Evolutionary conservation across 1,284 basidiomycete species (phyloP), one percentile per base, ranked within the genome.

Genomic region (Trichosporon sp.): DNA sequence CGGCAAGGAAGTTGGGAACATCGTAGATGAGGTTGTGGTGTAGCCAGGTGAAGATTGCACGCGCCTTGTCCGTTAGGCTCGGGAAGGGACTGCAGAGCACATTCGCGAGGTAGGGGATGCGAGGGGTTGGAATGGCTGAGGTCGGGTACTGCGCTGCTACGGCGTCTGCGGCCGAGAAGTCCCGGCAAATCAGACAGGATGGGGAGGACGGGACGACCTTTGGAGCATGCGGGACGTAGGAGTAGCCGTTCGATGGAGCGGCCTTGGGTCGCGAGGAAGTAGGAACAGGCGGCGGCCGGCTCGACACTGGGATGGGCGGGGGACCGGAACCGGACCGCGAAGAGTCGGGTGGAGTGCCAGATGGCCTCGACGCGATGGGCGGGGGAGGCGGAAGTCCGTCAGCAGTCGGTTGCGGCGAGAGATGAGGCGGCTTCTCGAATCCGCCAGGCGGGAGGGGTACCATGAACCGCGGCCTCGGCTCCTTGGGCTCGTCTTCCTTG

Each of bases 1-100:
- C 34, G 7, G 59, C 49, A 9, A 65, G 40, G 40, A 65, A 67
- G 58, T 58, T 62, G 5, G 32, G 58, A 7, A 56, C 59, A 44
- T 67, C 66, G 25, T 67, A 67, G 16, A 27, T 49, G 33, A 67
- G 44, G 66, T 65, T 67, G 61, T 67, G 46, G 56, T 67, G 66
- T n/a, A 37, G 57, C 66, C 66, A 67, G 1, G 66, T 65, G 59
- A 67, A 67, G 58, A 67, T 61, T 0, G 63, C 66, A 13, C 66
- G 66, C 19, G 66, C 66, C 33, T 65, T 65, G 61, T 67, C 66
- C 0, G 66, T 61, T 11, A 33, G 9, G 0, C 40, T 40, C 6
- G 49, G 19, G 61, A 67, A 65, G 0, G 63, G 63, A 3, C 27
- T 19, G 59, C 66, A 67, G 3, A 67, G 61, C 14, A 13, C 59